Percentiles rank a stretch among this genome's conserved stretches.
Conservation (phyloP, 768 basidiomycete genomes). For the Hortiboletus flavorubellus region DNA sequence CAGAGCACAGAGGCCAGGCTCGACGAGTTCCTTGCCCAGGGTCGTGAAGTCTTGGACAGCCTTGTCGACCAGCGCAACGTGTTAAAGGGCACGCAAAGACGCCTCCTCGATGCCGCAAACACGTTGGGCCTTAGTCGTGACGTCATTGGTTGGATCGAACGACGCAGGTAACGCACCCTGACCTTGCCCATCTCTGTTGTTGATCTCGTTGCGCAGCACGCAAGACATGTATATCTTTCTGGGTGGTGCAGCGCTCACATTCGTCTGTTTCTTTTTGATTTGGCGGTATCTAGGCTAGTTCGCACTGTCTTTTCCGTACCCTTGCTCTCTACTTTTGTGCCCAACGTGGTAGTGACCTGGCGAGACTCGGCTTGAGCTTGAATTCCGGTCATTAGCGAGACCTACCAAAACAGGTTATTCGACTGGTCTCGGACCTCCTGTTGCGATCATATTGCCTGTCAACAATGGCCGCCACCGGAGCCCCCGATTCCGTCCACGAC, state of each 20-base stretch:
- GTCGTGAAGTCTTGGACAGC: constrained; percentile 87
- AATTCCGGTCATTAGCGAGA: background rate
- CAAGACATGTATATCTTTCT: constrained; percentile 96
- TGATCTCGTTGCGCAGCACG: constrained; percentile 49
- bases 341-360: constrained; percentile 1
- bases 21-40: constrained; percentile 91
- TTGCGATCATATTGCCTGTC: no score
- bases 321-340: background rate
- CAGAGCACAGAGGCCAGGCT: constrained; percentile 76
- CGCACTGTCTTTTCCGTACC: background rate
- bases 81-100: constrained; percentile 89
- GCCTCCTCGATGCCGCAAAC: constrained; percentile 87
- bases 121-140: constrained; percentile 90
- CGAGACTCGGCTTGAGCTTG: no score
- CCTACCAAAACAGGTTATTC: constrained; percentile 14
- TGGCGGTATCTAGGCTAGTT: constrained; percentile 79
- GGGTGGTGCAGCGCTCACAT: constrained; percentile 79
- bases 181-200: background rate
- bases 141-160: constrained; percentile 97
- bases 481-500: constrained; percentile 40
- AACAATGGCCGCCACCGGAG: constrained; percentile 15
- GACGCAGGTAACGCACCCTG: constrained; percentile 61
- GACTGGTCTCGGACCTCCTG: background rate
- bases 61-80: constrained; percentile 90
- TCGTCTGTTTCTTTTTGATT: constrained; percentile 91